phyloP scores from a whole-genome alignment of 352 stramenopile species.

The Nothophytophthora sp. region DNA sequence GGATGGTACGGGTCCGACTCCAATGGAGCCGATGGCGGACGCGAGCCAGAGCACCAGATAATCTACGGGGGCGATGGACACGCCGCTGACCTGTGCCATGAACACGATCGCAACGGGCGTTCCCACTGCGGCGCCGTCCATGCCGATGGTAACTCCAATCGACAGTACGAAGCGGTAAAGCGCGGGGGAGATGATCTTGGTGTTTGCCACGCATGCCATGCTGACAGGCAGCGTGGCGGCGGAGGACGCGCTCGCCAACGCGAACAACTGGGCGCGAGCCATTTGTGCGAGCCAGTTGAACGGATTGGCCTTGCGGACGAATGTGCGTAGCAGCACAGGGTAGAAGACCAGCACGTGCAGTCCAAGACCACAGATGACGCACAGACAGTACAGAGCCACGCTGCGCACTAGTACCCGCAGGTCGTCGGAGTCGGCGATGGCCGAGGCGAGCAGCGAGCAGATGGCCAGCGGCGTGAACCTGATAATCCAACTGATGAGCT shows the following conservation, averaged over 20 bases:
- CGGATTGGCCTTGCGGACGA: conserved; percentile 46
- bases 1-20: conserved; percentile 62
- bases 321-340: conserved; percentile 31
- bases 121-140: conserved; percentile 71
- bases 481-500: conserved; percentile 44
- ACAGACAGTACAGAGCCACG: conserved; percentile 45
- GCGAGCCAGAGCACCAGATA: conserved; percentile 60
- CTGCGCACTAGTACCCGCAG: conserved; percentile 29
- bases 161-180: conserved; percentile 64
- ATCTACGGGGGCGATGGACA: conserved; percentile 31
- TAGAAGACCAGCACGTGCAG: conserved; percentile 48
- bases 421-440: conserved; percentile 40
- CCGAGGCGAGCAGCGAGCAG: conserved; percentile 59
- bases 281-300: conserved; percentile 54
- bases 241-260: conserved; percentile 72
- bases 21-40: conserved; percentile 61
- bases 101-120: conserved; percentile 71
- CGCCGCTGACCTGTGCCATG: conserved; percentile 54
- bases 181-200: conserved; percentile 45
- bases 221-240: conserved; percentile 70
- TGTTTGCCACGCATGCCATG: conserved; percentile 53
- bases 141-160: conserved; percentile 58
- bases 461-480: conserved; percentile 55
- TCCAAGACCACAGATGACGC: conserved; percentile 40
- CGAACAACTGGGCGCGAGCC: conserved; percentile 63